phyloP scores from a whole-genome alignment of 2,329 filamentous ascomycete genomes.

The Fusarium zealandicum region DNA sequence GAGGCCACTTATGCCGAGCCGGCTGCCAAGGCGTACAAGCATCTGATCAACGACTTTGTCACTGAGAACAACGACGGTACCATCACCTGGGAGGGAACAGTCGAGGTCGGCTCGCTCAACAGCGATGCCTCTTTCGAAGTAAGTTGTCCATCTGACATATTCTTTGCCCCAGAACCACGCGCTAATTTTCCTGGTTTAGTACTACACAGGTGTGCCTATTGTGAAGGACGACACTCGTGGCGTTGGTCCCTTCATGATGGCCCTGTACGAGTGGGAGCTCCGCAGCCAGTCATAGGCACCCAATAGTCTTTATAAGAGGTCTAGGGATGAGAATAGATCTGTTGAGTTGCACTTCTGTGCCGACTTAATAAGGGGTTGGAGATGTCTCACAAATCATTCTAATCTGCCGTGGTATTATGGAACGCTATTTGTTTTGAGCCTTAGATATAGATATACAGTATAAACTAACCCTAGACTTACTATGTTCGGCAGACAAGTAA shows the following conservation, averaged over 20 bases:
- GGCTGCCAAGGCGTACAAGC: slow-evolving; percentile 40
- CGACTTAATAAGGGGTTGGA: too few species aligned
- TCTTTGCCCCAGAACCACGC: fast-evolving
- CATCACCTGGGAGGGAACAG: slow-evolving; percentile 59
- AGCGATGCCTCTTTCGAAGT: slow-evolving; percentile 59
- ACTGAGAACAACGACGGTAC: slow-evolving; percentile 56
- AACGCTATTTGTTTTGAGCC: too few species aligned
- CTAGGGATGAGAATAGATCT: too few species aligned
- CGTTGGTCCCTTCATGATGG: slow-evolving; percentile 42
- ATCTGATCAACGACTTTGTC: slow-evolving; percentile 55
- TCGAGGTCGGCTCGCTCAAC: slow-evolving; percentile 59
- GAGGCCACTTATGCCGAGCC: slow-evolving; percentile 27
- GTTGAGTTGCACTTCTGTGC: too few species aligned
- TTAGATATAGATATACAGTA: too few species aligned
- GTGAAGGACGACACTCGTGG: slow-evolving; percentile 42
- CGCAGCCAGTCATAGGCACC: slow-evolving; percentile 9
- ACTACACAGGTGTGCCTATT: slow-evolving; percentile 39
- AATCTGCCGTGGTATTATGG: too few species aligned
- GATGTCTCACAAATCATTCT: too few species aligned
- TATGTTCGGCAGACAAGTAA: too few species aligned
- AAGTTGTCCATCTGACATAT: slow-evolving; percentile 19
- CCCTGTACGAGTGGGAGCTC: slow-evolving; percentile 41
- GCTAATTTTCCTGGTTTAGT: slow-evolving; percentile 22
- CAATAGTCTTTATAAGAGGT: too few species aligned
- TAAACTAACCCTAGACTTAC: too few species aligned